phyloP scores from a whole-genome alignment of 169 alveolate genomes.

The Plasmodium blacklocki region DNA sequence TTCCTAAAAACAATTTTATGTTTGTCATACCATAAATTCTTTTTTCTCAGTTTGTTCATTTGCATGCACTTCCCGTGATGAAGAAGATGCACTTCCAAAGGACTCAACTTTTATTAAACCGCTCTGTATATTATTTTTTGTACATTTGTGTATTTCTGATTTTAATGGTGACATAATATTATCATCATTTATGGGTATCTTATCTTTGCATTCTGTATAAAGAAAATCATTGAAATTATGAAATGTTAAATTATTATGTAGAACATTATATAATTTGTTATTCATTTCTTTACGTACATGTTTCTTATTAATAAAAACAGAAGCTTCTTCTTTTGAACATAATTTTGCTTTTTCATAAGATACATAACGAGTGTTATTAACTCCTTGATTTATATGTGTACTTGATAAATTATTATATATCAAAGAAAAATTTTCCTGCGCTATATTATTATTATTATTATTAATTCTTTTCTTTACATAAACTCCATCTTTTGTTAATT shows the following conservation, averaged over 20 bases:
- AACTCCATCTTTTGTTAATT: background rate
- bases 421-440: background rate
- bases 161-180: slow-evolving; percentile 13
- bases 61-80: no score
- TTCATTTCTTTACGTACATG: slow-evolving; percentile 14
- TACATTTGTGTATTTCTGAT: background rate
- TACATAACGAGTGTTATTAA: background rate
- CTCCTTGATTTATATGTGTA: background rate
- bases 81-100: no score
- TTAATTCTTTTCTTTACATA: background rate
- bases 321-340: background rate
- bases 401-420: background rate
- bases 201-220: slow-evolving; percentile 6
- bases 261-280: background rate
- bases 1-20: no score
- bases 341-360: background rate
- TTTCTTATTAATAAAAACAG: slow-evolving; percentile 1
- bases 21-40: no score
- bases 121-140: no score
- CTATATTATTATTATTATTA: background rate
- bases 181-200: background rate
- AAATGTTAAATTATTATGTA: background rate
- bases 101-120: no score
- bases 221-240: slow-evolving; percentile 25
- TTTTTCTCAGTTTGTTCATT: no score